A percentile compares a stretch with the other conserved stretches of the same genome.
Conservation (phyloP, 2,329 filamentous ascomycete species). For the Venturia nashicola region DNA sequence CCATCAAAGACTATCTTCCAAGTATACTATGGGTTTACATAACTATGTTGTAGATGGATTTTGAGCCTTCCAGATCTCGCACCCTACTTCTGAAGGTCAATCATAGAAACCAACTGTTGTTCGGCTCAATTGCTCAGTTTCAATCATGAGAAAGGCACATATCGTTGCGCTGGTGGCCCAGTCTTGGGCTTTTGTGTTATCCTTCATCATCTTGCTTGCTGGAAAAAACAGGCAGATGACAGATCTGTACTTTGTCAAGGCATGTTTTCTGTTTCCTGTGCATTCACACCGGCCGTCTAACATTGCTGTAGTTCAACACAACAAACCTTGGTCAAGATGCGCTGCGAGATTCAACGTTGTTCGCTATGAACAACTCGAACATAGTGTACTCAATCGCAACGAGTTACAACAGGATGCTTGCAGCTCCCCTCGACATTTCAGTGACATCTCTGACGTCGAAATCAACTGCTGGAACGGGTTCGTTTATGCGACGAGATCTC, state of each 20-base stretch:
- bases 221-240: background rate
- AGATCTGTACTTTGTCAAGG: background rate
- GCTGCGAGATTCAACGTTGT: background rate
- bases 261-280: background rate
- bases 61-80: background rate
- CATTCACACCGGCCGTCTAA: background rate
- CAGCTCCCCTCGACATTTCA: background rate
- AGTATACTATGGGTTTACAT: background rate
- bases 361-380: background rate
- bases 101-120: background rate
- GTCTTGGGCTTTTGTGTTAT: background rate
- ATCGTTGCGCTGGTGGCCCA: background rate
- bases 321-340: background rate
- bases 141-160: background rate
- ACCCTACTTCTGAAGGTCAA: background rate
- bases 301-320: background rate
- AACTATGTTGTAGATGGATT: background rate
- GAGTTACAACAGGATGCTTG: background rate
- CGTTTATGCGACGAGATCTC: background rate
- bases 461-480: background rate
- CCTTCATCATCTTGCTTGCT: background rate
- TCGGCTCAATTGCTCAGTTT: background rate
- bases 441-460: background rate
- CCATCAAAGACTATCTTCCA: background rate
- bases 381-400: background rate